Base-by-base conservation (phyloP, 768 basidiomycete genomes). In the Chalciporus sphaerocephalus region DNA sequence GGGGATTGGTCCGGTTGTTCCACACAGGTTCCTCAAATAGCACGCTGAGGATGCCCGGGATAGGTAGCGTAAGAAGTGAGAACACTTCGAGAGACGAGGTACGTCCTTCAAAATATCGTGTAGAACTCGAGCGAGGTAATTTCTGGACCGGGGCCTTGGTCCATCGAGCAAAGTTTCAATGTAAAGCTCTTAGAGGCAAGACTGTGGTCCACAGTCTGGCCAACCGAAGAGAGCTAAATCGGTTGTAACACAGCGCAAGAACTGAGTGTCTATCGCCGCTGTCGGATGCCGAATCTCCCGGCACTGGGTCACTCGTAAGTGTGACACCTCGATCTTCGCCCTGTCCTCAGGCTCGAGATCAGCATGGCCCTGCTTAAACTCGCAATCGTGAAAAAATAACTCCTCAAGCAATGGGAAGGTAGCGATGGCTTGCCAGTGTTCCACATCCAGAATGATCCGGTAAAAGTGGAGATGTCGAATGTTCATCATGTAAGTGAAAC, bases 401-500 rank as follows among this genome's bases (percentile, higher is more conserved):
- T 38, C 17, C 32, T 59, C 42, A 35, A 64, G 62, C 16, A 22
- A 36, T 4, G 15, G 16, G 2, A 59, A 32, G 2, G 36, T 6
- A n/a, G 38, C 36, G 4, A 64, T 48, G 6, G 38, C 48, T 6
- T 25, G 1, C 54, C 62, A 59, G 34, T 62, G 40, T 0, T 44
- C 39, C 2, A 12, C 15, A 13, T 47, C 40, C 40, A 64, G 47
- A 27, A 39, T 32, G 12, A 51, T 50, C 2, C 3, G 0, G 1
- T 10, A 36, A 36, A 63, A 55, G 6, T 13, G 10, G 36, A 62
- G 44, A 7, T 37, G 32, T 6, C 13, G 52, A 17, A 63, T 37
- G 38, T 55, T 49, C 2, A 16, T 40, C 61, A 65, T 62, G 27
- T 46, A 24, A 1, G 12, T n/a, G 44, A 57, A 9, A 10, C 44